These are phyloP conservation scores for Rauvolfia tetraphylla DNA, from an alignment of 257 asterid species.

Conservation along the genomic window DNA sequence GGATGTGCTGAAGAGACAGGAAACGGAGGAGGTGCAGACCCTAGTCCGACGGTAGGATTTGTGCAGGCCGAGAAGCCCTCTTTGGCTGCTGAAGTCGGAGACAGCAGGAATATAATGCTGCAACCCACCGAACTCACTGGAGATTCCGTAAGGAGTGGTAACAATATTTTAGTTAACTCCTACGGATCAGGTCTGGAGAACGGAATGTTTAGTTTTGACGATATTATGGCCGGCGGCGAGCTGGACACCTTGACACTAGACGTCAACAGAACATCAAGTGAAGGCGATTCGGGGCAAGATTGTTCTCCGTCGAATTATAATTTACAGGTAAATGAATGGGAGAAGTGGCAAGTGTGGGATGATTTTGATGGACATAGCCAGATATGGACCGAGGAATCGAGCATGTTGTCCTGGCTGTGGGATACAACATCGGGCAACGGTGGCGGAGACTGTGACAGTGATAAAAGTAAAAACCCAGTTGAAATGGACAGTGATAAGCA, in stretches of 20 bases:
- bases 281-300: not conserved
- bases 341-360: conserved; percentile 28
- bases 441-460: conserved; percentile 1
- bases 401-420: conserved; percentile 40
- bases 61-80: not conserved
- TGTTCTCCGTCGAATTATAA: not conserved
- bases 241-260: not conserved
- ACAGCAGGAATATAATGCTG: not conserved
- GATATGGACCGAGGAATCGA: conserved; percentile 19
- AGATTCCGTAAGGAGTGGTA: not conserved
- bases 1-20: conserved; percentile 13
- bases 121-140: not conserved
- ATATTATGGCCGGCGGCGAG: conserved; percentile 11
- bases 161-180: not conserved
- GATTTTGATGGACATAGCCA: conserved; percentile 17
- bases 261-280: not conserved
- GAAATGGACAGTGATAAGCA: conserved; percentile 32
- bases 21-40: not conserved
- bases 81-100: conserved; percentile 15
- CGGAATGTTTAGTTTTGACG: conserved; percentile 26
- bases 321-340: conserved; percentile 2
- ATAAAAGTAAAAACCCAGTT: not conserved
- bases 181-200: not conserved
- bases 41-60: not conserved
- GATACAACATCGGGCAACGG: conserved; percentile 7